Evolutionary conservation across 2,329 filamentous ascomycete species (phyloP).

Genomic region (Zymoseptoria tritici): DNA sequence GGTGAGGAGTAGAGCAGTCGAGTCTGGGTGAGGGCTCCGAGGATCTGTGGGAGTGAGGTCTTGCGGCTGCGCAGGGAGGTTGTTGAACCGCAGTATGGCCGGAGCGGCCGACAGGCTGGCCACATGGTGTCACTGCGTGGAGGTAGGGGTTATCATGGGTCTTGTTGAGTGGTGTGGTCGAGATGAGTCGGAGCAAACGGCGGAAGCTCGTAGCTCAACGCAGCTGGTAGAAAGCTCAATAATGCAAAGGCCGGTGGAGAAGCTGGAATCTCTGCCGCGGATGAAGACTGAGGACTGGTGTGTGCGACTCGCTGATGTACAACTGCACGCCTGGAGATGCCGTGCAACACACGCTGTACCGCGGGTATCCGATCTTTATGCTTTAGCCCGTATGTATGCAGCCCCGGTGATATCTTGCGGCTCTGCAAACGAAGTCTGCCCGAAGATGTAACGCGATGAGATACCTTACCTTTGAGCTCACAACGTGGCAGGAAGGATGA

Average conservation of each 20-base stretch:
- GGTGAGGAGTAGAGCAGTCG: constrained; percentile 17
- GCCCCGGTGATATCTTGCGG: too few relatives aligned
- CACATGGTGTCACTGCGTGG: constrained; percentile 22
- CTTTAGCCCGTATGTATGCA: not conserved
- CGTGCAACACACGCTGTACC: not conserved
- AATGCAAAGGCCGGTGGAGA: not conserved
- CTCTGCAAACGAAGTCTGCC: too few relatives aligned
- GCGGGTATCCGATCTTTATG: not conserved
- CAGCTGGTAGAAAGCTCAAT: not conserved
- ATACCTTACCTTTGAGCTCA: not conserved
- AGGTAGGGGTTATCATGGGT: constrained; percentile 17
- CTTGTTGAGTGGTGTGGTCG: not conserved
- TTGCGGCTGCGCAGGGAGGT: constrained; percentile 4
- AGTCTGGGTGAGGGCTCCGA: constrained; percentile 9
- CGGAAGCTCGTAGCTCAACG: not conserved
- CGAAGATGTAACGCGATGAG: not conserved
- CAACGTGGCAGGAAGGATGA: not conserved
- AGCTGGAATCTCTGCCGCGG: not conserved
- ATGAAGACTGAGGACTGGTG: not conserved
- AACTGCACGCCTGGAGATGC: not conserved
- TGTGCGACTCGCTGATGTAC: not conserved
- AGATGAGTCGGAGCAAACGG: too few relatives aligned
- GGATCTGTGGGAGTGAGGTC: constrained; percentile 1
- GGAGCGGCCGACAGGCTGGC: constrained; percentile 23
- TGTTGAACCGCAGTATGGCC: constrained; percentile 14